Evolutionary conservation across 805 yeast species (phyloP).

Genomic region (Candida alai): DNA sequence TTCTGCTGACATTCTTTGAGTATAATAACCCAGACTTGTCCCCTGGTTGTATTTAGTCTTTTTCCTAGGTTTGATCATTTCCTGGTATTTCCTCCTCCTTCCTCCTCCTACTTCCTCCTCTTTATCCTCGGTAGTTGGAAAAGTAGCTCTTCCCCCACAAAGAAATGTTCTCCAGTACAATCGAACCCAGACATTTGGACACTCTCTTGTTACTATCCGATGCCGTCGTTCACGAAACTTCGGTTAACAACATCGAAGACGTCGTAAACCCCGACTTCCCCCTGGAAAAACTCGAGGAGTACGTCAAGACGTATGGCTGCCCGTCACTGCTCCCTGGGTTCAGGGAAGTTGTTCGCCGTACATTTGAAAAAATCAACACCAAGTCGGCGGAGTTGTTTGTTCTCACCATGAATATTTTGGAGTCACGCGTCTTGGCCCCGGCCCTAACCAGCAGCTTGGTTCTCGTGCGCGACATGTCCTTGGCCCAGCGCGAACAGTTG

Average conservation of each 20-base stretch:
- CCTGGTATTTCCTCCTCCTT: background rate
- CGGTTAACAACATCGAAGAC: constrained; percentile 24
- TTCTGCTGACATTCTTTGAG: background rate
- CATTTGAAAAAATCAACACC: constrained; percentile 14
- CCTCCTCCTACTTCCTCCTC: background rate
- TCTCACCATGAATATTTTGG: constrained; percentile 22
- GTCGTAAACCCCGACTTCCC: constrained; percentile 24
- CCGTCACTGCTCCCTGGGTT: constrained; percentile 31
- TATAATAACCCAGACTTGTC: background rate
- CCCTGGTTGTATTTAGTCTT: background rate
- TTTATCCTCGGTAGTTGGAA: background rate
- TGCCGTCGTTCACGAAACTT: constrained; percentile 30
- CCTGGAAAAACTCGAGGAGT: constrained; percentile 25
- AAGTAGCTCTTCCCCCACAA: background rate
- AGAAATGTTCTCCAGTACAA: constrained; percentile 5
- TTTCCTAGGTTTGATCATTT: background rate
- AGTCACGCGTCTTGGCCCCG: constrained; percentile 30
- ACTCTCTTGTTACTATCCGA: constrained; percentile 29
- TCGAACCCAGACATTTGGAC: constrained; percentile 22
- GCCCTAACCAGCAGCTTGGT: constrained; percentile 32
- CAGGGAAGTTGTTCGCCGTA: constrained; percentile 13
- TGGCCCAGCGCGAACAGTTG: constrained; percentile 27
- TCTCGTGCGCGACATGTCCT: constrained; percentile 33
- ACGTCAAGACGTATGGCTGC: constrained; percentile 19
- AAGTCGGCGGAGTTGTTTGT: constrained; percentile 19